Base-by-base conservation (phyloP, 2,329 filamentous ascomycete species). In the Monilinia polystroma region DNA sequence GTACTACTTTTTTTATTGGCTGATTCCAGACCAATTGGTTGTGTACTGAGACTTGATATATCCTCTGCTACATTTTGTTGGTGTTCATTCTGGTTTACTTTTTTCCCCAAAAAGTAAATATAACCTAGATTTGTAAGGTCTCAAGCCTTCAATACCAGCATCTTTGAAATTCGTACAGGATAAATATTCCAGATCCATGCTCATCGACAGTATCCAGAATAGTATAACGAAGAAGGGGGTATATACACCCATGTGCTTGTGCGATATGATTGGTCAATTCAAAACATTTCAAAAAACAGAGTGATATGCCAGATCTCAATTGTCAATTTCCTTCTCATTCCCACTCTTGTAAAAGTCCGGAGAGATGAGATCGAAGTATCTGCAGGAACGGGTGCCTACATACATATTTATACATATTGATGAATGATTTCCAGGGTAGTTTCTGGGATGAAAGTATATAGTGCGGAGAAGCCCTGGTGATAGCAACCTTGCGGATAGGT, bases 361-460 rank as follows among this genome's bases (percentile, higher is more conserved):
- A 65, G 68, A 56, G 66, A 65, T 57, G 52, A 70, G 70, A 74
- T 72, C 70, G 68, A 72, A 70, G 66, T 69, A 68, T 69, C 71
- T 70, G 73, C 73, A 74, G 72, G 67, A 71, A 69, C 73, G 73
- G 72, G 66, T 69, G 68, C 68, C 69, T 72, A 74, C 73, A 73
- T 72, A 69, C 70, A 72, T 69, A 72, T 66, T 67, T 68, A 59
- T 66, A 68, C 70, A 66, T 68, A 64, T 66, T 52, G 55, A 62
- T 66, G 63, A 69, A 68, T 64, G 57, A 62, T 57, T 53, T 53
- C 52, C 63, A 67, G 66, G 64, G 70, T 70, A 72, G 71, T 68
- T 70, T 70, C 70, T 71, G 71, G 70, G 72, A 71, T 72, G 68
- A 72, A 72, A 67, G 29, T 41, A 69, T 47, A 49, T 59, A 62